Evolutionary conservation across 805 yeast genomes (phyloP), one percentile per base, ranked within the genome.

Genomic region (Wickerhamomyces ciferrii): DNA sequence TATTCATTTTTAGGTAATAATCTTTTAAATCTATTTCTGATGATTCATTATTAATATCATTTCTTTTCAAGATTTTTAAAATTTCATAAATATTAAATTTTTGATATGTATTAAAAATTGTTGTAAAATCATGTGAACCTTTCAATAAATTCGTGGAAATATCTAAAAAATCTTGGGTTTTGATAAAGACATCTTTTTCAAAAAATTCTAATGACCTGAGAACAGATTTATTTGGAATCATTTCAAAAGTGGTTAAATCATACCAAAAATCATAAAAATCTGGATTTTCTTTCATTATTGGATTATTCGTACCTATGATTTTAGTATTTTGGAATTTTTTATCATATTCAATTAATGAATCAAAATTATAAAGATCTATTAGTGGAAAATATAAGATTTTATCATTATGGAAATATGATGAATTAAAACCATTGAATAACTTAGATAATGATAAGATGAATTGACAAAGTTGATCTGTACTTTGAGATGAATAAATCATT

Each of bases 261-360:
- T 80, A 76, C 49, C 78, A 71, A 29, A 80, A 60, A 59, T 84
- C 87, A 84, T 86, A 84, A 19, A 76, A 56, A 40, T 69, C 70
- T 29, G 67, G 69, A 47, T 74, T 74, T 29, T 75, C 71, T 54
- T 79, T 79, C 57, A 84, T 77, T 37, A 82, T 74, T 15, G 84
- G 76, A 57, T 84, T 84, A 37, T 84, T 78, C 3, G 89, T 83
- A 4, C 92, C 92, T 2, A 85, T 74, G 42, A 84, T 64, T 53
- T 68, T 78, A 23, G 60, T 58, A 14, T 46, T 48, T 18, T 52
- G 47, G 1, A 54, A 43, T 14, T 45, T 47, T 11, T 51, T 40
- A 13, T 52, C 48, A 27, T 48, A 25, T 65, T 66, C 27, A 54
- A 67, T 49, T 66, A 71, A 43, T 57, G 64, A 49, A 48, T 78